These are phyloP conservation scores for Alternaria novae-zelandiae DNA, from an alignment of 2,329 filamentous ascomycete species.

Conservation along the genomic window DNA sequence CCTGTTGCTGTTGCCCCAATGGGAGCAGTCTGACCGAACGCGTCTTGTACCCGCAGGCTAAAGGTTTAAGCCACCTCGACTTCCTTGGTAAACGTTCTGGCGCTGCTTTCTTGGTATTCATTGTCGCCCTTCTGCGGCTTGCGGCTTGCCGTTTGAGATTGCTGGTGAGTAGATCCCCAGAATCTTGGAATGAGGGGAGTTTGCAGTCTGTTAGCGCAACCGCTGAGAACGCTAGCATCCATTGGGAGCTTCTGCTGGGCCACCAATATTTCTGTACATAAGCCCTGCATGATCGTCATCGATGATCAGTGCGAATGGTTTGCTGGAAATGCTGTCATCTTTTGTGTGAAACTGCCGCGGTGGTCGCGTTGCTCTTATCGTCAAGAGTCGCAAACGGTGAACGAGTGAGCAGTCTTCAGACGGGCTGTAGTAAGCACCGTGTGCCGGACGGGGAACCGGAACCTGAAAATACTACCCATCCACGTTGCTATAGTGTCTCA, in stretches of 20 bases:
- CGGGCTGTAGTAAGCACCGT: conserved; percentile 7
- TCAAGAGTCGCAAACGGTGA: conserved; percentile 14
- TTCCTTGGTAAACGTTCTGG: not conserved
- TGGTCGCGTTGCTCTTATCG: conserved; percentile 19
- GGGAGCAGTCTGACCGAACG: not conserved
- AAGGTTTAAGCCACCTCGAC: conserved; percentile 10
- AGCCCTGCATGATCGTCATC: conserved; percentile 45
- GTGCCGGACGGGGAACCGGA: conserved; percentile 18
- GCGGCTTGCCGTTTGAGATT: conserved; percentile 13
- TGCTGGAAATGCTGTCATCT: conserved; percentile 31
- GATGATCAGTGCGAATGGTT: conserved; percentile 26
- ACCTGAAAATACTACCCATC: not conserved
- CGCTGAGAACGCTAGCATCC: conserved; percentile 17
- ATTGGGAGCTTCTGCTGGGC: conserved; percentile 34
- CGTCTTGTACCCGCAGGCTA: conserved; percentile 19
- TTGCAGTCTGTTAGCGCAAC: conserved; percentile 6
- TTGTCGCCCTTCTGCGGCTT: not conserved
- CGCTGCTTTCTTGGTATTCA: not conserved
- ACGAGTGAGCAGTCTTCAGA: not conserved
- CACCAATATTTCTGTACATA: conserved; percentile 49
- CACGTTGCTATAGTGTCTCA: conserved; percentile 1
- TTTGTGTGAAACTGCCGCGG: conserved; percentile 17
- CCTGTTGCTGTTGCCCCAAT: not conserved
- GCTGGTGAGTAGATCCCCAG: conserved; percentile 16
- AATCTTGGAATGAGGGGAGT: not conserved